Conservation (phyloP, 2,329 filamentous ascomycete genomes). For the Pseudocercospora musae region DNA sequence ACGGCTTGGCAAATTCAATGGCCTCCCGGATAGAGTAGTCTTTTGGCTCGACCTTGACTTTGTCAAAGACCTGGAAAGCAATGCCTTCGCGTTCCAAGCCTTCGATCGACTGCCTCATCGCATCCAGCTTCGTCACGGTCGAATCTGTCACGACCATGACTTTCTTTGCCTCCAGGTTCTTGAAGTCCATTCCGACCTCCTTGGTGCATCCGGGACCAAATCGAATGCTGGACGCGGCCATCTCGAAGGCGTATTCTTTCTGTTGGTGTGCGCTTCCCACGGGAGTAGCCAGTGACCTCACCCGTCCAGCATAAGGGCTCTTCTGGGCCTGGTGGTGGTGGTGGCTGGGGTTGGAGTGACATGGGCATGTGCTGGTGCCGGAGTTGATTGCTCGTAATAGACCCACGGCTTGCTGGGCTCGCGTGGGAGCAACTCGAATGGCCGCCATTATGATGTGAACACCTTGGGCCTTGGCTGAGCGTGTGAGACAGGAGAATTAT, state of each 20-base stretch:
- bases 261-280: slow-evolving; percentile 62
- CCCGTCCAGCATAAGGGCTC: slow-evolving; percentile 53
- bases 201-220: slow-evolving; percentile 91
- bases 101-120: slow-evolving; percentile 85
- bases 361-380: slow-evolving; percentile 80
- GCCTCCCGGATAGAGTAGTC: slow-evolving; percentile 88
- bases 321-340: slow-evolving; percentile 50
- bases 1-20: slow-evolving; percentile 79
- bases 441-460: slow-evolving; percentile 32
- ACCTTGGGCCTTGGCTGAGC: not conserved
- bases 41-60: slow-evolving; percentile 85
- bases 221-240: slow-evolving; percentile 91
- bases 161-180: slow-evolving; percentile 80
- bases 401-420: slow-evolving; percentile 61
- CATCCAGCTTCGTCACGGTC: slow-evolving; percentile 76
- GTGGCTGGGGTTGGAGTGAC: slow-evolving; percentile 82
- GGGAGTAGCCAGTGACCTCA: slow-evolving; percentile 67
- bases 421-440: slow-evolving; percentile 43
- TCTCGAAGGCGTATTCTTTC: slow-evolving; percentile 98
- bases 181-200: slow-evolving; percentile 94
- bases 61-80: slow-evolving; percentile 75
- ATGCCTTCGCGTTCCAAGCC: slow-evolving; percentile 75
- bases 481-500: not conserved
- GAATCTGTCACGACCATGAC: slow-evolving; percentile 90
- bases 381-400: slow-evolving; percentile 85